Base-by-base conservation (phyloP, 2,329 filamentous ascomycete genomes). In the Fusarium agapanthi region DNA sequence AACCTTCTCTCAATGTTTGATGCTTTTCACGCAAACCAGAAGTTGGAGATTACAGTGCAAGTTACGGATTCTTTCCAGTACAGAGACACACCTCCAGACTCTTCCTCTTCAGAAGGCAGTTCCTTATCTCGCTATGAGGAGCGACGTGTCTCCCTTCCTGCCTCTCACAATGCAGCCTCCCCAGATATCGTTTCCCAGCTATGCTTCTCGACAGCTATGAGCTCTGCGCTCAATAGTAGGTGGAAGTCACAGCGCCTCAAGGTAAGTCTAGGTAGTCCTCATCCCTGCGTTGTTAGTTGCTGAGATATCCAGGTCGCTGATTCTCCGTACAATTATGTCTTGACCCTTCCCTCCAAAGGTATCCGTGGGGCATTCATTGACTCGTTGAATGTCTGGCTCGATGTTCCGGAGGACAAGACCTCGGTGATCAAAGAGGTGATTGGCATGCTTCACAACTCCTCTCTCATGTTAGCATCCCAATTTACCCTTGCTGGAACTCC, bases 401-500 rank as follows among this genome's bases (percentile, higher is more conserved):
- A 48, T 7, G 54, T 24, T 0, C 6, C 61, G 0, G 40, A 30
- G 1, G 41, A 60, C 1, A 60, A 48, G 2, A n/a, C 35, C 2
- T 18, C 32, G 0, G 28, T 43, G 0, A 37, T 68, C 26, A 68
- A 68, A 35, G 32, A 28, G 0, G 34, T 68, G 1, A 51, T 48
- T 2, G 26, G 18, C 16, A 68, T 53, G 32, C 61, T 68, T 1
- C 65, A 68, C 1, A 41, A 54, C 10, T 66, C 65, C 1, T 68
- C 65, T 3, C 65, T 68, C 4, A 68, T 68, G 54, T 66, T 3
- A 6, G 55, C 30, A 7, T 10, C 5, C 22, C 14, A 13, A 9
- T 5, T 3, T 7, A 0, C 3, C 15, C 2, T 7, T 16, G 3
- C 3, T 22, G 0, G 3, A 20, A 1, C n/a, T 3, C 11, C 10